Conservation (phyloP, 345 rosid species). For the Iberis pinnata region DNA sequence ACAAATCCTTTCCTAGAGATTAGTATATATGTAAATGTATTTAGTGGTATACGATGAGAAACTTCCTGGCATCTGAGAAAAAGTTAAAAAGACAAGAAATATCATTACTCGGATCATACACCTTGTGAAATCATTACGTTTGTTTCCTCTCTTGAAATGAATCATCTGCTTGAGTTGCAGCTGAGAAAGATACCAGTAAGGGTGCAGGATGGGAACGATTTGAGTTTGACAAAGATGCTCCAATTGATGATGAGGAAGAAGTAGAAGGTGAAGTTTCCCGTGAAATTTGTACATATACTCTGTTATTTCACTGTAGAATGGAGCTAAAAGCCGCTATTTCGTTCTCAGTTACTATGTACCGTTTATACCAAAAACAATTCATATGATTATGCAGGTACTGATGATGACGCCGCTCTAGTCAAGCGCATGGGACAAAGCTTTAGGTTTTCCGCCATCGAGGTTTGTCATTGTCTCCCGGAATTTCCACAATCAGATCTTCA, state of each 20-base stretch:
- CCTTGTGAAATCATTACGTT: conserved; percentile 8
- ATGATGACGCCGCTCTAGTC: conserved; percentile 70
- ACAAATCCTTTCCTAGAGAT: background rate
- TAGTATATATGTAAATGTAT: background rate
- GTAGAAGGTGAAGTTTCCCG: conserved; percentile 45
- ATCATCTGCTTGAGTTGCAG: conserved; percentile 33
- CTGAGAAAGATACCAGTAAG: conserved; percentile 65
- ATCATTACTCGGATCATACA: background rate
- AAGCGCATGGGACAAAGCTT: conserved; percentile 87
- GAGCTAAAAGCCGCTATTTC: background rate
- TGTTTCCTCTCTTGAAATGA: background rate
- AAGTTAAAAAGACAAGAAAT: conserved; percentile 4
- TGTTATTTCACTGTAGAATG: background rate
- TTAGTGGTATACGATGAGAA: background rate
- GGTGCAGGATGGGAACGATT: conserved; percentile 90
- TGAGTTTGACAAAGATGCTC: conserved; percentile 83
- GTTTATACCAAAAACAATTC: conserved; percentile 1
- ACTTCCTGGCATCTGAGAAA: conserved; percentile 2
- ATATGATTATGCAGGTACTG: conserved; percentile 47
- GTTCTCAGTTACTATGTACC: background rate
- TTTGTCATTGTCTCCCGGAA: conserved; percentile 8
- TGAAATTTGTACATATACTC: background rate
- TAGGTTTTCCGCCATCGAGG: conserved; percentile 81
- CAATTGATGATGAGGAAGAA: conserved; percentile 79
- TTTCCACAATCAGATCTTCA: background rate